Base-by-base conservation (phyloP, 768 basidiomycete species). In the Hericium coralloides region DNA sequence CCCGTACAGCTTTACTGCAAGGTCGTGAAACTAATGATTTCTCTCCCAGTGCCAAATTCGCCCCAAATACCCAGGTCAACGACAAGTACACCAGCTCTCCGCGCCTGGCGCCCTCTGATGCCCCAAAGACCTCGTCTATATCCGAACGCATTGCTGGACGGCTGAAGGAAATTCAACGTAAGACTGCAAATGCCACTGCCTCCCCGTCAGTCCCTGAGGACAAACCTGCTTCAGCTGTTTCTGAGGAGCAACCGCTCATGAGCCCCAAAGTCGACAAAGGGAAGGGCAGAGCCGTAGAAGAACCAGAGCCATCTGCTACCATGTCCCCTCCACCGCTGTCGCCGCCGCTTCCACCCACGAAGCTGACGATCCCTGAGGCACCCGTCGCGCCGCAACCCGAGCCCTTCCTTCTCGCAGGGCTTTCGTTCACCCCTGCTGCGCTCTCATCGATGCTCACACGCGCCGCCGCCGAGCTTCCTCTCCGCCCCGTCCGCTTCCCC, bases 81-180 rank as follows among this genome's bases (percentile, higher is more conserved):
- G 92, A 94, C 70, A 84, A 81, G 60, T 93, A 88, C 69, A 93
- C 92, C 1, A 79, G 76, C n/a, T 92, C 92, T 17, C 89, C 92
- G 10, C 79, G 81, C 55, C 68, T 84, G 10, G 73, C 75, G 6
- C 85, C 89, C 5, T 75, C 71, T 14, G 84, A 85, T 53, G 81
- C 82, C 17, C 65, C 71, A 0, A 79, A 89, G 18, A 83, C 87
- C 17, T 78, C 83, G 15, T 93, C 86, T 52, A 87, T 95, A 49
- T 87, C 92, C 1, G 93, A 95, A 68, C 85, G 92, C 53, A 92
- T 97, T 63, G 76, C 87, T 2, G 80, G 85, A 59, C 87, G 92
- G 53, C 81, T 97, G 49, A 86, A 83, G 65, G 87, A 90, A 56
- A 83, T 92, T 8, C 86, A 89, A 64, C 79, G 80, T 64, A 82